Evolutionary conservation across 345 rosid species (phyloP).

Genomic region (Euphorbia tirucalli): DNA sequence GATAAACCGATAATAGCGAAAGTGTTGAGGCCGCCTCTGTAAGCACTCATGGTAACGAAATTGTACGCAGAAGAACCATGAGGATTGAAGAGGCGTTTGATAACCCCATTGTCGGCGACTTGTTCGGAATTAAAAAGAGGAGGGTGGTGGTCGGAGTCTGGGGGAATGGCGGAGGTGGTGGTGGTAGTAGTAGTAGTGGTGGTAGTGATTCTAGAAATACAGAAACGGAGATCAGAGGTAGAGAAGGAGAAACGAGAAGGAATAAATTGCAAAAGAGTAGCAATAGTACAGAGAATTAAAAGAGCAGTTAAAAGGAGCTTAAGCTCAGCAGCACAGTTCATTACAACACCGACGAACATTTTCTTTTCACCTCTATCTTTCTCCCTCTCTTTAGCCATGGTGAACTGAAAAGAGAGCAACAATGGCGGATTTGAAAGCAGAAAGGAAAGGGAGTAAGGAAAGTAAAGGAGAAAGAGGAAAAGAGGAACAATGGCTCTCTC

Average conservation of each 20-base stretch:
- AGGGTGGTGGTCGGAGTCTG: slow-evolving; percentile 16
- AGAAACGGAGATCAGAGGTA: slow-evolving; percentile 74
- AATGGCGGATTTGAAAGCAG: neutral
- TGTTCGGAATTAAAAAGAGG: neutral
- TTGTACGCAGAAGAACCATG: slow-evolving; percentile 78
- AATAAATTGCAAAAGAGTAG: slow-evolving; percentile 60
- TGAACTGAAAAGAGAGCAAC: neutral
- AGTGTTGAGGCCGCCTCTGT: slow-evolving; percentile 69
- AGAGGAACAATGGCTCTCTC: too few relatives aligned
- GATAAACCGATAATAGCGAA: slow-evolving; percentile 78
- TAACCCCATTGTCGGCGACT: slow-evolving; percentile 42
- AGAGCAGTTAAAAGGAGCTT: slow-evolving; percentile 56
- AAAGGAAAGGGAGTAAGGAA: neutral
- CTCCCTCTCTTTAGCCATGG: slow-evolving; percentile 53
- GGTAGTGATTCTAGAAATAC: slow-evolving; percentile 57
- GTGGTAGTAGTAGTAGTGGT: slow-evolving; percentile 10
- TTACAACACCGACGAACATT: slow-evolving; percentile 45
- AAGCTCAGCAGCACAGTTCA: slow-evolving; percentile 79
- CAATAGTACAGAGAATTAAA: slow-evolving; percentile 61
- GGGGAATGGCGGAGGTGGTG: slow-evolving; percentile 15
- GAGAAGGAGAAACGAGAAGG: slow-evolving; percentile 74
- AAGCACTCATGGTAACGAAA: slow-evolving; percentile 73
- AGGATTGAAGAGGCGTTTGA: slow-evolving; percentile 60
- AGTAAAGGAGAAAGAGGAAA: neutral
- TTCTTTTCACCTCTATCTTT: slow-evolving; percentile 47